A percentile compares a stretch with the other conserved stretches of the same genome.
phyloP scores from a whole-genome alignment of 2,329 filamentous ascomycete species.

The Fusarium algeriense region DNA sequence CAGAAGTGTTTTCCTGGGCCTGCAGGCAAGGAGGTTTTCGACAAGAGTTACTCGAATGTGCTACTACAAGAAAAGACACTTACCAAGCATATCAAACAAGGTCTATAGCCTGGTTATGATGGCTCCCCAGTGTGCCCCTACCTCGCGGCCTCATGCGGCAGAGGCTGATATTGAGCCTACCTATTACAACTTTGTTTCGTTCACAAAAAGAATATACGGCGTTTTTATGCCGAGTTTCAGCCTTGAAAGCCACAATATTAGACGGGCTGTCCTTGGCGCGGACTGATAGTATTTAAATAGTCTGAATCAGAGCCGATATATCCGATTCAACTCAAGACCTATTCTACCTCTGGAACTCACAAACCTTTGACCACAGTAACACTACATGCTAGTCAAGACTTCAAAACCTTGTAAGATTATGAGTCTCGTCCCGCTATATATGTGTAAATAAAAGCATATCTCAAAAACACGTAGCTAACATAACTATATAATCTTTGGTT shows the following conservation, averaged over 20 bases:
- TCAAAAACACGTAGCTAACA: not conserved
- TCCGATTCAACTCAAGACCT: not conserved
- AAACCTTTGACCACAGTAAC: not conserved
- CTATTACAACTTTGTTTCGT: not conserved
- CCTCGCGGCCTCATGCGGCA: not conserved
- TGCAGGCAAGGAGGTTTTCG: not conserved
- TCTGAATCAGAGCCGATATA: conserved; percentile 1
- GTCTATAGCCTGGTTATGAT: not conserved
- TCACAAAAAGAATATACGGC: not conserved
- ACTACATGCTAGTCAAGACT: not conserved
- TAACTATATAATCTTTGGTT: not conserved
- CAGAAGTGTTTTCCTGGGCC: not conserved
- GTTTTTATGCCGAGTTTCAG: not conserved
- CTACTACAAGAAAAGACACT: not conserved
- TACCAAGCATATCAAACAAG: not conserved
- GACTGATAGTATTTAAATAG: not conserved
- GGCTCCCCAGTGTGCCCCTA: not conserved
- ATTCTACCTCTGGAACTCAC: not conserved
- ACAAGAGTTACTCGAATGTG: not conserved
- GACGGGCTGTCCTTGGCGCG: not conserved
- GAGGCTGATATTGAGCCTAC: not conserved
- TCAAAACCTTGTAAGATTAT: not conserved
- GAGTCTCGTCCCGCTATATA: not conserved
- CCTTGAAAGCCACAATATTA: not conserved
- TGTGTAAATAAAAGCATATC: not conserved